Conservation (phyloP, 2,329 filamentous ascomycete species). For the Botryotinia globosa region DNA sequence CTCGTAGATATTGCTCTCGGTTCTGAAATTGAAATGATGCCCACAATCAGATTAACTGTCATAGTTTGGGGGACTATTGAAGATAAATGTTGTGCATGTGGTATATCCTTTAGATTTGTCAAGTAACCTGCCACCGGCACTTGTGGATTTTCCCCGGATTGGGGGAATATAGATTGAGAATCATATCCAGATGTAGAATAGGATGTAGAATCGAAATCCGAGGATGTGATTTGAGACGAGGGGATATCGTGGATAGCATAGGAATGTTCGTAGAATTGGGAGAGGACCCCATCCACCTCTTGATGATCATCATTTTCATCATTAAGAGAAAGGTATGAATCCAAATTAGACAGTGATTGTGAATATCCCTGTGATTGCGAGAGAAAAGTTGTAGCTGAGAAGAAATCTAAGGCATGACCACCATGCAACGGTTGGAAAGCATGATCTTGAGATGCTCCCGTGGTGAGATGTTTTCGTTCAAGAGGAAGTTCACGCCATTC, state of each 20-base stretch:
- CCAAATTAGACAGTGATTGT: background rate
- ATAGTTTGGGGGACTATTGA: constrained; percentile 75
- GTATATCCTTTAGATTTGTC: constrained; percentile 67
- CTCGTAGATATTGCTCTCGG: constrained; percentile 57
- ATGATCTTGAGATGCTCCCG: constrained; percentile 51
- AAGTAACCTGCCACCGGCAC: constrained; percentile 43
- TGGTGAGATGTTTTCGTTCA: constrained; percentile 45
- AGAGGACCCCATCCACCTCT: constrained; percentile 43
- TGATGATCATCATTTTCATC: constrained; percentile 16
- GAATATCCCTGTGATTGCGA: background rate
- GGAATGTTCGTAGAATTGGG: constrained; percentile 76
- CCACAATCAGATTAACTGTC: constrained; percentile 78
- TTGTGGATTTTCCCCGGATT: constrained; percentile 29
- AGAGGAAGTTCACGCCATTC: constrained; percentile 56
- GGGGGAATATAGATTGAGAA: background rate
- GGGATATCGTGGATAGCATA: constrained; percentile 64
- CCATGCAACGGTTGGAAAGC: constrained; percentile 35
- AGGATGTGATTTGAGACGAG: constrained; percentile 57
- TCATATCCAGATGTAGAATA: constrained; percentile 40
- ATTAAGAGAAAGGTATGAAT: background rate
- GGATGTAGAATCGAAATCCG: constrained; percentile 37
- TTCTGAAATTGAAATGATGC: constrained; percentile 69
- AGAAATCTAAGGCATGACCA: constrained; percentile 44
- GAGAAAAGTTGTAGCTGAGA: constrained; percentile 42
- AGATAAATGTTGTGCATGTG: constrained; percentile 61